Evolutionary conservation across 2,329 filamentous ascomycete species (phyloP).

Genomic region (Orbilia blumenaviensis): DNA sequence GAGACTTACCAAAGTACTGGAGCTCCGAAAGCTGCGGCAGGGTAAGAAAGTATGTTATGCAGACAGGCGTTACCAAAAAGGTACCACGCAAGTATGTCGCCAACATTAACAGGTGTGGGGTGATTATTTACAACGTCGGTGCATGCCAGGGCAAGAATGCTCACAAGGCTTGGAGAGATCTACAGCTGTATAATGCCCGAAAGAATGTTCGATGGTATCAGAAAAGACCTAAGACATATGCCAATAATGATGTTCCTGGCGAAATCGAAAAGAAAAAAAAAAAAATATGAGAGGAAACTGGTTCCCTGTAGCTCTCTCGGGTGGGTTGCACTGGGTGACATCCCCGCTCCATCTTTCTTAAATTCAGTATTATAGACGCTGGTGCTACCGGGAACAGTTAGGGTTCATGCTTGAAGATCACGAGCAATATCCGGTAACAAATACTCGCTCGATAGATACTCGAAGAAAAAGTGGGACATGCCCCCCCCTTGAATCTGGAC

Average conservation of each 20-base stretch:
- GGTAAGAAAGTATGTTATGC: background rate
- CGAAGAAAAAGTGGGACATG: background rate
- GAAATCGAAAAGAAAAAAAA: too few relatives aligned
- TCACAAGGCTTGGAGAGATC: background rate
- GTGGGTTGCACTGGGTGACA: background rate
- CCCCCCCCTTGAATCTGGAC: background rate
- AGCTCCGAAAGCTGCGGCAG: background rate
- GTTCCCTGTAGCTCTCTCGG: background rate
- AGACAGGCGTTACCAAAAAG: background rate
- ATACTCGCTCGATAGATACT: background rate
- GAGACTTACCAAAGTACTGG: background rate
- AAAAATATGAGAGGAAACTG: background rate
- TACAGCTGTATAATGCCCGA: background rate
- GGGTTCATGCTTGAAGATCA: background rate
- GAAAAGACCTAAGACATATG: background rate
- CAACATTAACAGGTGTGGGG: background rate
- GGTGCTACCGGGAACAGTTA: background rate
- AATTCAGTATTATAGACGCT: background rate
- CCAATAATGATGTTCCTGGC: background rate
- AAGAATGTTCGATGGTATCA: conserved; percentile 3
- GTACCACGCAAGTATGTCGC: background rate
- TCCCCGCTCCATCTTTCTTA: too few relatives aligned
- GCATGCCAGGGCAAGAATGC: background rate
- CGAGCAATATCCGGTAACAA: background rate
- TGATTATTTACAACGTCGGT: background rate